Evolutionary conservation across 306 rosid species (phyloP).

Genomic region (Corylus heterophylla): DNA sequence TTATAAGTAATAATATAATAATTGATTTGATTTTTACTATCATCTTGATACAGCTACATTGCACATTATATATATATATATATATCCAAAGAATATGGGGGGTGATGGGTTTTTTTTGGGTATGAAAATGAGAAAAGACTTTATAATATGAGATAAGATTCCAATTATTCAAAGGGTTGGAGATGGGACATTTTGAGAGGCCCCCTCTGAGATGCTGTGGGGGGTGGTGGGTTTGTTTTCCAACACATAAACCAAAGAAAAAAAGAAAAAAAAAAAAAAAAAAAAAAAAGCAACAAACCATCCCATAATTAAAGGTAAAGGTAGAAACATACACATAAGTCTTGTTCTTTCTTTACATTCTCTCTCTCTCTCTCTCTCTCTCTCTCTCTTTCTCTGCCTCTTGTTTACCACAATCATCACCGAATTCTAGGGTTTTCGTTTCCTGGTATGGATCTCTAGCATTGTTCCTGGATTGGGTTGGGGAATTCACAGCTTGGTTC

Average conservation of each 20-base stretch:
- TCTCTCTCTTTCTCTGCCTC: not conserved
- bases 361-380: conserved; percentile 3
- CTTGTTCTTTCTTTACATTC: conserved; percentile 4
- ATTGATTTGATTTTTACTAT: no score
- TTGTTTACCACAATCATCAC: conserved; percentile 21
- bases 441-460: conserved; percentile 48
- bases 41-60: no score
- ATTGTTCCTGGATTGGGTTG: conserved; percentile 15
- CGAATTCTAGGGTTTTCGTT: conserved; percentile 29
- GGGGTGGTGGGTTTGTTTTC: conserved; percentile 25
- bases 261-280: not conserved
- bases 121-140: not conserved
- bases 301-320: conserved; percentile 54
- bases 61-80: no score
- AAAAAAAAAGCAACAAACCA: conserved; percentile 10
- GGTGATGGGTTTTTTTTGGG: not conserved
- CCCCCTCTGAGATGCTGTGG: conserved; percentile 18
- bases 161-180: conserved; percentile 22
- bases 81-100: not conserved
- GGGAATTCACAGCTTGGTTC: conserved; percentile 41
- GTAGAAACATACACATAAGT: conserved; percentile 6
- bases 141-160: not conserved
- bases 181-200: conserved; percentile 22
- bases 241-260: conserved; percentile 3
- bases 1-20: no score